A percentile compares a stretch with the other conserved stretches of the same genome.
phyloP scores from a whole-genome alignment of 164 flowering plant species.

The Echeveria elegans region DNA sequence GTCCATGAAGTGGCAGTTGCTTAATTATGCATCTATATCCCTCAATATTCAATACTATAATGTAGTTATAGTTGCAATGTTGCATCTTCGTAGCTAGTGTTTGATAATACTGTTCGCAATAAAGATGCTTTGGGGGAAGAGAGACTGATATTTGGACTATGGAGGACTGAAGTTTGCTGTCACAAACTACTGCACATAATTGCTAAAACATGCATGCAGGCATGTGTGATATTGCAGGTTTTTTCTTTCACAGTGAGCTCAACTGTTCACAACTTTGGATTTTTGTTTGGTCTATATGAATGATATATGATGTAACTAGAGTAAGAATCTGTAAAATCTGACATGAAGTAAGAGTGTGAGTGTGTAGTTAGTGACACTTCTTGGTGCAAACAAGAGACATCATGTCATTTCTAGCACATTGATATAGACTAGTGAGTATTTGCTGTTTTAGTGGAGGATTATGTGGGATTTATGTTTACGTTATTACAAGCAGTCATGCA shows the following conservation, averaged over 20 bases:
- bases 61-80: no score
- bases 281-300: slow-evolving; percentile 4
- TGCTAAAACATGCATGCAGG: slow-evolving; percentile 5
- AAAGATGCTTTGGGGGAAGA: slow-evolving; percentile 6
- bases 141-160: no score
- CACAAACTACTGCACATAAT: slow-evolving; percentile 5
- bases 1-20: neutral
- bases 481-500: neutral
- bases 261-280: neutral
- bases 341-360: slow-evolving; percentile 4
- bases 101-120: neutral
- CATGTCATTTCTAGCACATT: neutral
- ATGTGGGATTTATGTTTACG: neutral
- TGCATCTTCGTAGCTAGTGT: neutral
- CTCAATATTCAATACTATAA: neutral
- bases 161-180: slow-evolving; percentile 3
- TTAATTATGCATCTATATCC: neutral
- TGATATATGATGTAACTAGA: slow-evolving; percentile 5
- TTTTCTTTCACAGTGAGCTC: neutral
- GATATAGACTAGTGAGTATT: neutral
- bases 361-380: neutral
- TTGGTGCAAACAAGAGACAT: neutral
- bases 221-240: slow-evolving; percentile 1
- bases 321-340: slow-evolving; percentile 1
- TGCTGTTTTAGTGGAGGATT: neutral